Evolutionary conservation across 352 stramenopile genomes (phyloP).

Genomic region (Phytophthora fragariae): DNA sequence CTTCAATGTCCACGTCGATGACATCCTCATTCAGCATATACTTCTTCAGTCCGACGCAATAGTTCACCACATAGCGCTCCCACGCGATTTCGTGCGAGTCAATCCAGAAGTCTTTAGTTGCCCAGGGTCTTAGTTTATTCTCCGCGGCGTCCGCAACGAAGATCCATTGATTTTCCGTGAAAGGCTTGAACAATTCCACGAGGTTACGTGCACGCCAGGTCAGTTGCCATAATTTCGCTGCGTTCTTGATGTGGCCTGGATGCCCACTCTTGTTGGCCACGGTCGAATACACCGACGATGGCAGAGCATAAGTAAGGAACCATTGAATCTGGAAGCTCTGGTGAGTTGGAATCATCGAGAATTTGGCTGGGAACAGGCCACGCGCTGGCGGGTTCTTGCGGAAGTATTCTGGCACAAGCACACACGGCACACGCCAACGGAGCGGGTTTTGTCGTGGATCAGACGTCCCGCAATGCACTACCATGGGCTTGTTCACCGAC

Average conservation of each 20-base stretch:
- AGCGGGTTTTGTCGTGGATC: constrained; percentile 81
- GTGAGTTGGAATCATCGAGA: constrained; percentile 81
- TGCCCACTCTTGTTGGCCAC: constrained; percentile 73
- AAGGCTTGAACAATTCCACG: constrained; percentile 87
- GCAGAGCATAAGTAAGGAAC: constrained; percentile 82
- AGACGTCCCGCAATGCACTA: constrained; percentile 83
- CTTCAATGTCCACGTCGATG: constrained; percentile 84
- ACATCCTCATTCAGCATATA: constrained; percentile 87
- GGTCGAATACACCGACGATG: constrained; percentile 84
- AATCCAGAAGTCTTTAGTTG: constrained; percentile 62
- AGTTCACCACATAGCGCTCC: constrained; percentile 90
- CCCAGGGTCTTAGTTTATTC: constrained; percentile 37
- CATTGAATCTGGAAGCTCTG: constrained; percentile 88
- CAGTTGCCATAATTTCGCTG: constrained; percentile 73
- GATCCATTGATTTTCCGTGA: constrained; percentile 89
- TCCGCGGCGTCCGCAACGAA: constrained; percentile 69
- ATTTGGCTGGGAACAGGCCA: constrained; percentile 66
- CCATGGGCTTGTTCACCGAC: constrained; percentile 46
- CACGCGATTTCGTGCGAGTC: constrained; percentile 81
- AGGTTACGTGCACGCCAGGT: constrained; percentile 80
- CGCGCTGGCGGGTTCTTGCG: constrained; percentile 66
- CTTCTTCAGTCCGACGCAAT: constrained; percentile 82
- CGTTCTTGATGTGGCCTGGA: constrained; percentile 70
- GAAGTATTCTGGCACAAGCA: constrained; percentile 74
- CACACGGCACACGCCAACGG: constrained; percentile 77